These are phyloP conservation scores for Torulaspora maleeae DNA, from an alignment of 805 yeast genomes.

Conservation along the genomic window DNA sequence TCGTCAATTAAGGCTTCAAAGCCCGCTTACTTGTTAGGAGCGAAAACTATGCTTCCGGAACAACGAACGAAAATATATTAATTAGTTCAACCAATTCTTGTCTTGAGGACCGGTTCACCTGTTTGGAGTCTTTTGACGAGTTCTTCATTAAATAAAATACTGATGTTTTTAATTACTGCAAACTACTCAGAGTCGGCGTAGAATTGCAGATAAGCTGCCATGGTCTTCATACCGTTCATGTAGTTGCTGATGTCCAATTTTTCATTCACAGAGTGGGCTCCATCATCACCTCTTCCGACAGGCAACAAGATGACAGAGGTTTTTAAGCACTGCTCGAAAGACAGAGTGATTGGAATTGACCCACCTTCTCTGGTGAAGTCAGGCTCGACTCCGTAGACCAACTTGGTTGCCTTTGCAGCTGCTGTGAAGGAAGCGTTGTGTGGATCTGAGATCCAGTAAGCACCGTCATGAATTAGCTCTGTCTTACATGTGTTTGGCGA, in stretches of 20 bases:
- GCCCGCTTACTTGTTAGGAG: slow-evolving; percentile 2
- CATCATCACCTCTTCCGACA: slow-evolving; percentile 98
- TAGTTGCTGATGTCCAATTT: slow-evolving; percentile 85
- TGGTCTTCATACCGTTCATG: slow-evolving; percentile 87
- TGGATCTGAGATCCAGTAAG: slow-evolving; percentile 95
- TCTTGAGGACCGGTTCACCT: too few relatives aligned
- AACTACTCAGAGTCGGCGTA: slow-evolving; percentile 42
- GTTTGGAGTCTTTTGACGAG: too few relatives aligned
- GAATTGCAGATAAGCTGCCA: slow-evolving; percentile 90
- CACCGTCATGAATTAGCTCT: slow-evolving; percentile 89
- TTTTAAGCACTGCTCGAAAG: slow-evolving; percentile 83
- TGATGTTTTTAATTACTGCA: background rate
- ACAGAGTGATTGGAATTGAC: slow-evolving; percentile 92
- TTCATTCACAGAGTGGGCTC: slow-evolving; percentile 97
- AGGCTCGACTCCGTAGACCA: slow-evolving; percentile 92
- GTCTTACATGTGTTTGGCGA: slow-evolving; percentile 73
- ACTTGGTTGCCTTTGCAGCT: slow-evolving; percentile 88
- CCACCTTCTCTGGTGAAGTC: slow-evolving; percentile 99
- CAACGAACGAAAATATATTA: background rate
- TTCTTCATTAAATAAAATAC: background rate
- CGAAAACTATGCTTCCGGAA: background rate
- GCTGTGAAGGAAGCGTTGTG: slow-evolving; percentile 89
- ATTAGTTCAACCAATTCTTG: too few relatives aligned
- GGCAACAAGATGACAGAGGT: slow-evolving; percentile 87
- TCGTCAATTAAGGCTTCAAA: background rate